These are phyloP conservation scores for Globisporangium sylvaticum DNA, from an alignment of 352 stramenopile species.

Conservation along the genomic window DNA sequence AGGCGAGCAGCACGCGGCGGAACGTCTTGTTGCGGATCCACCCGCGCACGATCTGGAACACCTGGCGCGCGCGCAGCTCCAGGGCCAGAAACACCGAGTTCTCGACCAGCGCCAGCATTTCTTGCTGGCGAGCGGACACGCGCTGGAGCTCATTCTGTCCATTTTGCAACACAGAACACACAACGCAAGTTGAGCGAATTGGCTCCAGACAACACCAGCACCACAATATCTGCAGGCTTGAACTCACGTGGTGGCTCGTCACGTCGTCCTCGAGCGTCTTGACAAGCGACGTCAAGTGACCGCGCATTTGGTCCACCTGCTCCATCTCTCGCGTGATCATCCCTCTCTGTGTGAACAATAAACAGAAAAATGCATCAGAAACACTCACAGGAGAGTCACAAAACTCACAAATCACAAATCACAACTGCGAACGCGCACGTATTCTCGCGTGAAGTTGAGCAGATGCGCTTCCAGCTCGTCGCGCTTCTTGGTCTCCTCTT, in stretches of 20 bases:
- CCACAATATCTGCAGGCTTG: background rate
- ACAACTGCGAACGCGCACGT: conserved; percentile 21
- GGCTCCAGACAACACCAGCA: background rate
- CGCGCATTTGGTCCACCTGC: conserved; percentile 51
- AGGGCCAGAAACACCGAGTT: conserved; percentile 41
- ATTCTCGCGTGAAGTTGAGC: conserved; percentile 57
- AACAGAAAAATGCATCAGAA: background rate
- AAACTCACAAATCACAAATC: background rate
- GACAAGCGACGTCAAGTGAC: conserved; percentile 46
- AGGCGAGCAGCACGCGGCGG: conserved; percentile 45
- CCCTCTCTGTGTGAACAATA: conserved; percentile 21
- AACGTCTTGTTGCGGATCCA: conserved; percentile 53
- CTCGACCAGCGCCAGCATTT: conserved; percentile 31
- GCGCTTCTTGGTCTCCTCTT: conserved; percentile 67
- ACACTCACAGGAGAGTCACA: no score
- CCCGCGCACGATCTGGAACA: conserved; percentile 27
- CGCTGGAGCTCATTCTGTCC: conserved; percentile 51
- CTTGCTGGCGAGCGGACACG: conserved; percentile 30
- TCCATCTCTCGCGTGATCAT: conserved; percentile 50
- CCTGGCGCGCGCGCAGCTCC: conserved; percentile 34
- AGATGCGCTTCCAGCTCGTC: conserved; percentile 65
- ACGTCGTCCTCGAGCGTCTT: conserved; percentile 63
- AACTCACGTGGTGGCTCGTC: conserved; percentile 40
- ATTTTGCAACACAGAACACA: background rate
- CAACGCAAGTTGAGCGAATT: background rate